These are phyloP conservation scores for Phycomyces blakesleeanus DNA, from an alignment of 192 early-diverging fungal genomes.

Conservation along the genomic window DNA sequence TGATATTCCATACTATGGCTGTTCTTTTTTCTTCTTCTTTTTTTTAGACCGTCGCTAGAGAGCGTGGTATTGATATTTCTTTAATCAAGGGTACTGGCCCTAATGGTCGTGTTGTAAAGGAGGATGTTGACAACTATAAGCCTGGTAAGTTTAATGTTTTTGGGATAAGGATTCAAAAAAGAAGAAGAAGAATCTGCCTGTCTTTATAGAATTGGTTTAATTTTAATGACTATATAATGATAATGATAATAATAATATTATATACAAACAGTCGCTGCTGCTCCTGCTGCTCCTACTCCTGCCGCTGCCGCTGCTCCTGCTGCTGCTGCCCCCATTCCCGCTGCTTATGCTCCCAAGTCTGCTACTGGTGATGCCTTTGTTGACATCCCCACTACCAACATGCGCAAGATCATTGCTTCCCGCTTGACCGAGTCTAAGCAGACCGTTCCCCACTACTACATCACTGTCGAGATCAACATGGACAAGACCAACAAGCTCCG, in stretches of 20 bases:
- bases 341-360: constrained; percentile 44
- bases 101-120: constrained; percentile 85
- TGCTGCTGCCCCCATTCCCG: constrained; percentile 30
- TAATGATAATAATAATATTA: no score
- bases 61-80: constrained; percentile 74
- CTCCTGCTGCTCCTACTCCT: constrained; percentile 31
- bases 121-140: constrained; percentile 76
- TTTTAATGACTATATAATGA: no score
- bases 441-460: constrained; percentile 75
- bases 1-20: constrained; percentile 2
- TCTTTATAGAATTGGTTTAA: no score
- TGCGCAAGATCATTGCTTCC: constrained; percentile 77
- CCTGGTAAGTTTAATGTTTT: constrained; percentile 35
- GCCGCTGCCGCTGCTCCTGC: constrained; percentile 40
- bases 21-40: constrained; percentile 6
- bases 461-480: constrained; percentile 84
- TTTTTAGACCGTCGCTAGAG: constrained; percentile 71
- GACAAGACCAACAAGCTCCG: constrained; percentile 86
- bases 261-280: background rate
- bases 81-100: constrained; percentile 85
- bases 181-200: no score
- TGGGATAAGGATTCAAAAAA: no score
- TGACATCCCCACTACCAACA: constrained; percentile 70
- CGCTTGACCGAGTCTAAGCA: constrained; percentile 77
- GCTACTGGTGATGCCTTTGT: constrained; percentile 57